Conservation (phyloP, 2,329 filamentous ascomycete species). For the Hymenoscyphus linearis region DNA sequence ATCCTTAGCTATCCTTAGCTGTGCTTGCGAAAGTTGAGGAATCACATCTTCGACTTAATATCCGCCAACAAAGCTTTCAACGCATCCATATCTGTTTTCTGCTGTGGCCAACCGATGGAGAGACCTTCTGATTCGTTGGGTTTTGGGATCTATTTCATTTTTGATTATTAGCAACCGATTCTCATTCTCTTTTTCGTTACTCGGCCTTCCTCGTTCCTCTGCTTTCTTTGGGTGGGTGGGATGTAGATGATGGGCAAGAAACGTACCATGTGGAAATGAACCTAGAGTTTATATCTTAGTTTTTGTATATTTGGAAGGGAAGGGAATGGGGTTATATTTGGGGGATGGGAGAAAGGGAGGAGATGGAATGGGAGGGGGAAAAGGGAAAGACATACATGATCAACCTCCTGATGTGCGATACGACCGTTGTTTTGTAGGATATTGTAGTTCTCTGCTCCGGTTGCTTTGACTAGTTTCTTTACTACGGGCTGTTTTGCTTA, state of each 20-base stretch:
- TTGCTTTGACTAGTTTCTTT: constrained; percentile 78
- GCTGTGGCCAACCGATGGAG: constrained; percentile 71
- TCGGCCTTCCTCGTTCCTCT: no score
- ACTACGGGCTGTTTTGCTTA: constrained; percentile 57
- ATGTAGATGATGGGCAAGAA: background rate
- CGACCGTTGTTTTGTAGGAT: constrained; percentile 93
- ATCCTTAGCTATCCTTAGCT: no score
- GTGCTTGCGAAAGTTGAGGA: background rate
- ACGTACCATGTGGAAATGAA: constrained; percentile 88
- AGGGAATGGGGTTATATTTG: no score
- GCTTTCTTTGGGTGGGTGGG: no score
- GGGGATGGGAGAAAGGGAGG: no score
- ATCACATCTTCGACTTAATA: constrained; percentile 87
- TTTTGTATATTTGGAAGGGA: no score
- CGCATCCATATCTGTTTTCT: constrained; percentile 72
- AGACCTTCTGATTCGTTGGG: constrained; percentile 79
- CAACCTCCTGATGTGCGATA: constrained; percentile 86
- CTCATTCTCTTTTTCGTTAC: no score
- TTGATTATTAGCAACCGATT: background rate
- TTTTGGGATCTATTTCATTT: constrained; percentile 81
- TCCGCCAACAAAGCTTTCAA: constrained; percentile 76
- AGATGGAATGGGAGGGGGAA: background rate
- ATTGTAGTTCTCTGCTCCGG: constrained; percentile 78
- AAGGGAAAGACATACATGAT: constrained; percentile 61
- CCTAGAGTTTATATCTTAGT: constrained; percentile 40